These are phyloP conservation scores for Entomortierella chlamydospora DNA, from an alignment of 192 early-diverging fungal species.

Conservation along the genomic window DNA sequence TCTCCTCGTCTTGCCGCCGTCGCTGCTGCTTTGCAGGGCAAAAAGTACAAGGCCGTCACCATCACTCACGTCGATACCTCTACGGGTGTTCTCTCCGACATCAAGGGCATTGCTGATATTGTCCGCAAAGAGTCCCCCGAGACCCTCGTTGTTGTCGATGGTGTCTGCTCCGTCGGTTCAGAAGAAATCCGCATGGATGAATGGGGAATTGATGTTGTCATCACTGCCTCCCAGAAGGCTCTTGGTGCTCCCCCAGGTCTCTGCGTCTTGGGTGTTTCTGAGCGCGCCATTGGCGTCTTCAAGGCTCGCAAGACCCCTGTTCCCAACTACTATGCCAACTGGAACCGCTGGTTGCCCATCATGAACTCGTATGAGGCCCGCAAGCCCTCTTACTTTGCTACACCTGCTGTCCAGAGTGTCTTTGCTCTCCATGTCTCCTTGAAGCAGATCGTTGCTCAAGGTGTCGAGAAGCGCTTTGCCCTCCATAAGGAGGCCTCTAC, in stretches of 20 bases:
- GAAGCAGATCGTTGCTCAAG: conserved; percentile 71
- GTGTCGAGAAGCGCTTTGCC: conserved; percentile 83
- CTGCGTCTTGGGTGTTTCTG: conserved; percentile 87
- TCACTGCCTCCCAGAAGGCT: conserved; percentile 96
- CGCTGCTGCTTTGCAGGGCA: conserved; percentile 68
- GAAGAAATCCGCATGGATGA: conserved; percentile 94
- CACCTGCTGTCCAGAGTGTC: conserved; percentile 94
- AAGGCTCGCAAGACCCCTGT: conserved; percentile 80
- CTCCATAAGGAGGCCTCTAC: conserved; percentile 81
- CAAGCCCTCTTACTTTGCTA: conserved; percentile 95
- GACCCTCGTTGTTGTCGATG: conserved; percentile 93
- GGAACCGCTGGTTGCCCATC: conserved; percentile 95
- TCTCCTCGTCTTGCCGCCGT: conserved; percentile 77
- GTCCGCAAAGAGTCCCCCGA: conserved; percentile 82
- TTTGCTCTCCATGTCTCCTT: conserved; percentile 89
- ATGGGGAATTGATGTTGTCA: conserved; percentile 91
- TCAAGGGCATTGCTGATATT: conserved; percentile 78
- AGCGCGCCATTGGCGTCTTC: conserved; percentile 77
- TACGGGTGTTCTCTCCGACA: conserved; percentile 90
- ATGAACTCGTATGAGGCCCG: conserved; percentile 97
- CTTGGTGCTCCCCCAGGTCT: conserved; percentile 95
- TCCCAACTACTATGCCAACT: conserved; percentile 91
- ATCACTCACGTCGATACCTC: conserved; percentile 98
- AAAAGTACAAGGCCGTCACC: conserved; percentile 88
- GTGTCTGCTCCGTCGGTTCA: conserved; percentile 94